Conservation (phyloP, 768 basidiomycete genomes). For the Chalciporus piperatus region DNA sequence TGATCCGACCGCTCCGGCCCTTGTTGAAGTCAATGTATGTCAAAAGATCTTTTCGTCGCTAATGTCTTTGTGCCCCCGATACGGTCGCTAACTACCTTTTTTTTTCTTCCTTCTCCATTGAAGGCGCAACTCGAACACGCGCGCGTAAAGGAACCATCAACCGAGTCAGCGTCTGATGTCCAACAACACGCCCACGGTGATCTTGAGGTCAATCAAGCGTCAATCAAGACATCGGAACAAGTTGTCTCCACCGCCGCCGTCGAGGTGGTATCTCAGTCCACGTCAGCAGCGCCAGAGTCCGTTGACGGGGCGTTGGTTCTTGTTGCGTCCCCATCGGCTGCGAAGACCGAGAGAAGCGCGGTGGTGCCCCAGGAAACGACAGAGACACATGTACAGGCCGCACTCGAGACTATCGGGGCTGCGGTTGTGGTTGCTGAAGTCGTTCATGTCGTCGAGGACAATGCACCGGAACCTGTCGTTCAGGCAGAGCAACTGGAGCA, state of each 20-base stretch:
- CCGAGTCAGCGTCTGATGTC: slow-evolving; percentile 6
- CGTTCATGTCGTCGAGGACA: not conserved
- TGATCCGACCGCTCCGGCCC: not conserved
- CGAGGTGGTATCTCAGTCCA: not conserved
- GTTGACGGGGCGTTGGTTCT: not conserved
- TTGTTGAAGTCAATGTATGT: not conserved
- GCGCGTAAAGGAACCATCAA: slow-evolving; percentile 10
- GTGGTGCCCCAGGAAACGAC: not conserved
- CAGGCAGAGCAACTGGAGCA: not conserved
- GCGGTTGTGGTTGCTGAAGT: not conserved
- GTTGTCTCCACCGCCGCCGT: not conserved
- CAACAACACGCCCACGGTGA: not conserved
- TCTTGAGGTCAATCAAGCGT: not conserved
- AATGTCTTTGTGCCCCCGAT: not conserved
- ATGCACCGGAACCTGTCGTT: not conserved
- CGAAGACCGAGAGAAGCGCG: not conserved
- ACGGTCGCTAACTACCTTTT: too few species aligned
- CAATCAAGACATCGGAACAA: not conserved
- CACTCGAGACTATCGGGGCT: not conserved
- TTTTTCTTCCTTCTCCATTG: too few species aligned
- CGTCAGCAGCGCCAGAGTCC: not conserved
- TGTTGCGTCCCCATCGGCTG: not conserved
- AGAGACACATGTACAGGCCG: not conserved
- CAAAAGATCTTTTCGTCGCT: not conserved
- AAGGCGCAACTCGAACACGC: slow-evolving; percentile 5